Evolutionary conservation across 139 green algal genomes (phyloP).

Genomic region (Closterium sp.): DNA sequence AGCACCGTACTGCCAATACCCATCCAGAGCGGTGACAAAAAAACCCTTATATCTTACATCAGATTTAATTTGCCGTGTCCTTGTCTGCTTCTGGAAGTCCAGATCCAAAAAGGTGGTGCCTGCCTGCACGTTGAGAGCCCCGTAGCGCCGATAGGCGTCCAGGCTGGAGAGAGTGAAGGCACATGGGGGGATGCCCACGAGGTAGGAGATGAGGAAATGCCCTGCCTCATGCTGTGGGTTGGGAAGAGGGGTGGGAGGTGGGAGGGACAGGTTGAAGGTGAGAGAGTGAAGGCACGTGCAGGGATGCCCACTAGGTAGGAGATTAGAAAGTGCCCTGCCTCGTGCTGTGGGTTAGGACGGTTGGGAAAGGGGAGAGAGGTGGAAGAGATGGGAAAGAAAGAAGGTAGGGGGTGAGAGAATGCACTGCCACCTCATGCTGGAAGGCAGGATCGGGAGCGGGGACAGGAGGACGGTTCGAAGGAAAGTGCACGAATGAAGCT

Average conservation of each 20-base stretch:
- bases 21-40: too few relatives aligned
- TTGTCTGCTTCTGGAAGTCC: slow-evolving; percentile 78
- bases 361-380: background rate
- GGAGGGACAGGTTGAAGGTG: slow-evolving; percentile 66
- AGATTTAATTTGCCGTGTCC: background rate
- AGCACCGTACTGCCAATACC: too few relatives aligned
- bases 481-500: too few relatives aligned
- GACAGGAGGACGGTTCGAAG: too few relatives aligned
- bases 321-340: too few relatives aligned
- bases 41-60: background rate
- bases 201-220: slow-evolving; percentile 93
- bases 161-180: slow-evolving; percentile 82
- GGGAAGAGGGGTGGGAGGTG: slow-evolving; percentile 69
- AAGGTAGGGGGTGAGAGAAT: too few relatives aligned
- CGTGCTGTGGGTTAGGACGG: slow-evolving; percentile 71
- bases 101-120: slow-evolving; percentile 90
- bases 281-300: too few relatives aligned
- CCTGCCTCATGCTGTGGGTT: slow-evolving; percentile 87
- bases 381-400: too few relatives aligned
- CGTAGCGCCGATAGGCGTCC: slow-evolving; percentile 81
- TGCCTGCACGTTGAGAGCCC: slow-evolving; percentile 89
- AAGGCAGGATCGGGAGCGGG: too few relatives aligned
- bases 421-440: too few relatives aligned
- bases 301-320: slow-evolving; percentile 39
- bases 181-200: slow-evolving; percentile 85